A percentile compares a stretch with the other conserved stretches of the same genome.
Conservation (phyloP, 78 protist genomes). For the slime mould (Dictyostelium discoideum) region DNA sequence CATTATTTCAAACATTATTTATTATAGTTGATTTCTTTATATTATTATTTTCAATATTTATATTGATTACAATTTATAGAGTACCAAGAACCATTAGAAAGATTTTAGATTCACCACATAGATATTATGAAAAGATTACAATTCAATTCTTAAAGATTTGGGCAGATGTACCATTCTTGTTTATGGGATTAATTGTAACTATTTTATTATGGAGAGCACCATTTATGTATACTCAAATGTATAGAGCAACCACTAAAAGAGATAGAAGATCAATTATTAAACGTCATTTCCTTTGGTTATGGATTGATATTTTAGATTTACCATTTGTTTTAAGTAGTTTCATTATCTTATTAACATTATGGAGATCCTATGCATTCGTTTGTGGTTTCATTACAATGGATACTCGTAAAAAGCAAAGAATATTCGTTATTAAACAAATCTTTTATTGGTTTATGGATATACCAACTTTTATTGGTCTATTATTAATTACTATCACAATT, state of each 20-base stretch:
- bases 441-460: conserved; percentile 69
- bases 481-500: conserved; percentile 32
- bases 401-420: conserved; percentile 32
- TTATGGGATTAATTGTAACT: conserved; percentile 31
- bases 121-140: background rate
- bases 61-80: conserved; percentile 30
- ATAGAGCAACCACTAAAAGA: background rate
- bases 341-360: conserved; percentile 53
- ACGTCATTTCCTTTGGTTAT: conserved; percentile 71
- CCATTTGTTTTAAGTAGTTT: conserved; percentile 73
- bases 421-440: conserved; percentile 28
- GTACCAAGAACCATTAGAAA: conserved; percentile 17
- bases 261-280: background rate
- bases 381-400: conserved; percentile 28
- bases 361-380: conserved; percentile 67
- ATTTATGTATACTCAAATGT: conserved; percentile 24
- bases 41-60: background rate
- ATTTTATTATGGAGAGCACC: conserved; percentile 69
- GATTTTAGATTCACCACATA: background rate
- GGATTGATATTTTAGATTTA: conserved; percentile 76
- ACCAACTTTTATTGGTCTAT: conserved; percentile 69
- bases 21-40: conserved; percentile 26
- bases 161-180: conserved; percentile 49
- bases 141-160: conserved; percentile 35
- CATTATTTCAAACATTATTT: background rate